Percentiles rank a stretch among this genome's conserved stretches.
Evolutionary conservation across 805 yeast genomes (phyloP).

Genomic region (Yarrowia phangngaensis): DNA sequence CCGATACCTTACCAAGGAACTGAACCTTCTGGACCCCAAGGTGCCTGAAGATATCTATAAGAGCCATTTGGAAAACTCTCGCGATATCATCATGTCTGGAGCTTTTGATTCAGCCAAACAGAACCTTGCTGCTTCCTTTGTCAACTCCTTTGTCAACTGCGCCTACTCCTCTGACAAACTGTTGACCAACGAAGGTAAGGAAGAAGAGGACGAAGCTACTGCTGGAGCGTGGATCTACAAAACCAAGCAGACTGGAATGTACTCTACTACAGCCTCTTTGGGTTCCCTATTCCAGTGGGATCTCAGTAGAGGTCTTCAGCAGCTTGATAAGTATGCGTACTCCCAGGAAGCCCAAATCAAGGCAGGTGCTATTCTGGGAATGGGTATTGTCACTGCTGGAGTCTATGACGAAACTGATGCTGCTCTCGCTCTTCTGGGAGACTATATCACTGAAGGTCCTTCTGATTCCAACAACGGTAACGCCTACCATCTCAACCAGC

Average conservation of each 20-base stretch:
- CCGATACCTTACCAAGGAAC: conserved; percentile 74
- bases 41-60: conserved; percentile 94
- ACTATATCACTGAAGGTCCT: conserved; percentile 65
- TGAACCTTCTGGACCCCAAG: conserved; percentile 83
- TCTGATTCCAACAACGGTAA: conserved; percentile 40
- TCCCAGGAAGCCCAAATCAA: conserved; percentile 81
- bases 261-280: conserved; percentile 83
- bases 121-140: conserved; percentile 91
- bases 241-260: conserved; percentile 88
- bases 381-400: conserved; percentile 87
- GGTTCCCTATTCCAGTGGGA: conserved; percentile 94
- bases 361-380: conserved; percentile 95
- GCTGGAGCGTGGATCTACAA: conserved; percentile 78
- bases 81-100: conserved; percentile 52
- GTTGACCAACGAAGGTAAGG: conserved; percentile 61
- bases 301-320: conserved; percentile 80
- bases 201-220: conserved; percentile 2
- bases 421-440: conserved; percentile 76
- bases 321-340: conserved; percentile 81
- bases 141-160: conserved; percentile 82
- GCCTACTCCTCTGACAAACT: conserved; percentile 87
- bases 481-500: conserved; percentile 41
- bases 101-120: conserved; percentile 85
- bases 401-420: conserved; percentile 96
- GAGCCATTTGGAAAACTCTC: conserved; percentile 74